These are phyloP conservation scores for Didymella pinodella DNA, from an alignment of 2,329 filamentous ascomycete species.

Conservation along the genomic window DNA sequence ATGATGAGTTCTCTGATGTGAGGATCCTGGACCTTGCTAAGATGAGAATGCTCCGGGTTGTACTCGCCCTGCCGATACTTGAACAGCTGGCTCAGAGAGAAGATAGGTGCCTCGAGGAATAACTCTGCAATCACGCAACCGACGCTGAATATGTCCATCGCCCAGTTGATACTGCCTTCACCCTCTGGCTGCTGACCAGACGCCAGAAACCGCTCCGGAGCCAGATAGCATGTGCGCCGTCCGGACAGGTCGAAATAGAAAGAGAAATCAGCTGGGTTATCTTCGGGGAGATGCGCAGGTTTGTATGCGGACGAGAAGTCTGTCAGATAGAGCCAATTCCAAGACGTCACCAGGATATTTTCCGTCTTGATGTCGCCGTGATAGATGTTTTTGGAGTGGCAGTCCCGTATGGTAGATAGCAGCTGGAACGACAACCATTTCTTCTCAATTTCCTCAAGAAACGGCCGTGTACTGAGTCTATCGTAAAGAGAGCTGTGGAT, in stretches of 20 bases:
- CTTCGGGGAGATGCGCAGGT: constrained; percentile 89
- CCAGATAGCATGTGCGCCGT: constrained; percentile 90
- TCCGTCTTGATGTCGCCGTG: constrained; percentile 99
- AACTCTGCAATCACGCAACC: constrained; percentile 97
- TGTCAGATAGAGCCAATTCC: constrained; percentile 99
- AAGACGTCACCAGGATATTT: constrained; percentile 95
- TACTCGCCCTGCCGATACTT: constrained; percentile 94
- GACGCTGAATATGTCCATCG: constrained; percentile 98
- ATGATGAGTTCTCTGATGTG: constrained; percentile 87
- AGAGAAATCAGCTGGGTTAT: constrained; percentile 96
- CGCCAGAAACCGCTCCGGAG: constrained; percentile 87
- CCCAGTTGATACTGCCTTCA: constrained; percentile 76
- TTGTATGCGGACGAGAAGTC: constrained; percentile 98
- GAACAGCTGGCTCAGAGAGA: constrained; percentile 94
- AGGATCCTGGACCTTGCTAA: constrained; percentile 86
- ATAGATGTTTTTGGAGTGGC: constrained; percentile 85
- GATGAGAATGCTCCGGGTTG: constrained; percentile 79
- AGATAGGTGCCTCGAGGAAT: constrained; percentile 95
- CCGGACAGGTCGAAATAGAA: constrained; percentile 97
- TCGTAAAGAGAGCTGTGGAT: constrained; percentile 98
- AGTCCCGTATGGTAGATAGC: constrained; percentile 89
- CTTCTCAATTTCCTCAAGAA: constrained; percentile 97
- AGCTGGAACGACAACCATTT: constrained; percentile 98
- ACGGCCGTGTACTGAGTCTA: constrained; percentile 90
- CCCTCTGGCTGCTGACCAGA: constrained; percentile 71